Evolutionary conservation across 306 rosid genomes (phyloP).

Genomic region (Cucurbita argyrosperma): DNA sequence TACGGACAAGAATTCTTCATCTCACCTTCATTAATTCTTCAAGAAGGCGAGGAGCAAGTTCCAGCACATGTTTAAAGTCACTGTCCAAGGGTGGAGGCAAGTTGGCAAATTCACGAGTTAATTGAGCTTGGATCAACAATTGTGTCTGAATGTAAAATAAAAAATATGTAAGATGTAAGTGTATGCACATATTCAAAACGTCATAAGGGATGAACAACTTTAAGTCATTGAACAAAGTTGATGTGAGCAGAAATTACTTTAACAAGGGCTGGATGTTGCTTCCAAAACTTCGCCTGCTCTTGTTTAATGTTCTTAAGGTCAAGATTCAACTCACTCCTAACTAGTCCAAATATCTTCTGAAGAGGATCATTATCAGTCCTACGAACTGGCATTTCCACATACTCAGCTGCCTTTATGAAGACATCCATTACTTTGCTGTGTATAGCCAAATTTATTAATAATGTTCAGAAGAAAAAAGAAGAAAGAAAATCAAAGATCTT

Average conservation of each 20-base stretch:
- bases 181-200: constrained; percentile 8
- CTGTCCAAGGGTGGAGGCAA: constrained; percentile 65
- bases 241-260: constrained; percentile 39
- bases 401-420: constrained; percentile 91
- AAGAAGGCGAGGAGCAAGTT: constrained; percentile 90
- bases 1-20: background rate
- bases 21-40: constrained; percentile 96
- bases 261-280: constrained; percentile 92
- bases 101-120: constrained; percentile 60
- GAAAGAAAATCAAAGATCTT: background rate
- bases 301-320: constrained; percentile 98
- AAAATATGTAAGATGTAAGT: constrained; percentile 12
- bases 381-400: constrained; percentile 91
- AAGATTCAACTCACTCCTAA: constrained; percentile 92
- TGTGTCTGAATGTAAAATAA: constrained; percentile 56
- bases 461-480: background rate
- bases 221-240: background rate
- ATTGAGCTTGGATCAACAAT: constrained; percentile 88
- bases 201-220: background rate
- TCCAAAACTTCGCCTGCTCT: constrained; percentile 98
- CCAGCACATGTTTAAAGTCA: constrained; percentile 75
- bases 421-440: constrained; percentile 98
- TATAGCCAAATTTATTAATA: background rate
- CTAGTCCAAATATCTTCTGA: constrained; percentile 88
- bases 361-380: constrained; percentile 90